phyloP scores from a whole-genome alignment of 1,284 basidiomycete species.

The Heterobasidion parviporum region DNA sequence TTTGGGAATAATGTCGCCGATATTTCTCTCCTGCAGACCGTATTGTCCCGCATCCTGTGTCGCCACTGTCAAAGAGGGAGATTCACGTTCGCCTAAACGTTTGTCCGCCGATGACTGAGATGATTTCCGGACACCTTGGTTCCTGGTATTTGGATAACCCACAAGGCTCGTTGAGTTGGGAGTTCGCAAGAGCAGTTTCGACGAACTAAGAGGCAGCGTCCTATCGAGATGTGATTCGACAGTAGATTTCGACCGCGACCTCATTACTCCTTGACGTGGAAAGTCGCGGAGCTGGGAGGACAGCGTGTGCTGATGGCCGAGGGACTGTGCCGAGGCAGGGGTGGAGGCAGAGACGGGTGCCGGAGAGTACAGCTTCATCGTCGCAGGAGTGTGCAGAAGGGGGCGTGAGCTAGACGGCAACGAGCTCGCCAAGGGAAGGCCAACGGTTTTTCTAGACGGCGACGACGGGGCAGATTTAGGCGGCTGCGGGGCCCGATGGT shows the following conservation, averaged over 20 bases:
- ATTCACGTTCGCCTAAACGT: background rate
- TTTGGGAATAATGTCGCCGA: background rate
- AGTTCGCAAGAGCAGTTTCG: background rate
- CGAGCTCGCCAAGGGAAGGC: background rate
- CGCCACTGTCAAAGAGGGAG: background rate
- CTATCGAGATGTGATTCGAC: background rate
- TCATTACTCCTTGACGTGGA: background rate
- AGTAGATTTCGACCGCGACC: background rate
- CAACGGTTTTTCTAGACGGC: background rate
- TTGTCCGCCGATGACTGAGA: background rate
- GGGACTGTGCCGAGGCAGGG: background rate
- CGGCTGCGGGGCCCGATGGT: background rate
- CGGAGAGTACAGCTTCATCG: background rate
- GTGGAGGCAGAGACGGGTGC: background rate
- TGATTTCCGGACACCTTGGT: background rate
- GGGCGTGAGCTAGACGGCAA: background rate
- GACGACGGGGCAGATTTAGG: conserved; percentile 2
- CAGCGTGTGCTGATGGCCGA: background rate
- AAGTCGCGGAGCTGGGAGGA: background rate
- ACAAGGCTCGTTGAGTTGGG: background rate
- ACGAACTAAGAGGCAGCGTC: background rate
- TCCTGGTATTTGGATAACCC: background rate
- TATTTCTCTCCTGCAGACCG: background rate
- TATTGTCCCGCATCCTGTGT: background rate
- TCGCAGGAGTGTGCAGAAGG: background rate